These are phyloP conservation scores for Chytriomyces confervae DNA, from an alignment of 192 early-diverging fungal genomes.

Conservation along the genomic window DNA sequence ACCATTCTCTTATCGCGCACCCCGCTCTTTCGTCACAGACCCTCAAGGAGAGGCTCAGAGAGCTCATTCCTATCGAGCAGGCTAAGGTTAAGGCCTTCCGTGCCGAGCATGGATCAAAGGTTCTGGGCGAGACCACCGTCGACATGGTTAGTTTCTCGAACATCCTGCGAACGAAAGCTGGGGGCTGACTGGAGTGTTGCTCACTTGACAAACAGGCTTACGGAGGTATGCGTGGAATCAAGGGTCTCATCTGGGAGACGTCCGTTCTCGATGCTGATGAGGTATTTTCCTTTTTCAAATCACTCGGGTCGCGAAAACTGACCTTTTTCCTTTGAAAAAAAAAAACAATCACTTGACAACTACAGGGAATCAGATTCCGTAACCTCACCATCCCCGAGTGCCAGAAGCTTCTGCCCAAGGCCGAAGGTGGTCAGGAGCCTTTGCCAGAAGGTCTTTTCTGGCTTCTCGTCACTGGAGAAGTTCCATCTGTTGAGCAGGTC, in stretches of 20 bases:
- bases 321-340: conserved; percentile 5
- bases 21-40: conserved; percentile 52
- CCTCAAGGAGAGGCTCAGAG: conserved; percentile 90
- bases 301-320: neutral
- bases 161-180: neutral
- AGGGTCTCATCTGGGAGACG: conserved; percentile 98
- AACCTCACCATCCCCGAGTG: conserved; percentile 95
- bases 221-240: conserved; percentile 99
- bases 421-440: conserved; percentile 87
- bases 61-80: conserved; percentile 94
- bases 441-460: conserved; percentile 99
- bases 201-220: conserved; percentile 56
- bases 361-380: conserved; percentile 95
- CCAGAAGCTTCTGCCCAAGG: conserved; percentile 87
- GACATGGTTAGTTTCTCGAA: conserved; percentile 77
- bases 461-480: conserved; percentile 96
- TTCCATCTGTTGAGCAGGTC: conserved; percentile 92
- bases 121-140: conserved; percentile 93
- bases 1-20: neutral
- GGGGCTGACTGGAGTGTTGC: too few relatives aligned
- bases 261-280: conserved; percentile 97
- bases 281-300: conserved; percentile 42
- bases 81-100: conserved; percentile 95
- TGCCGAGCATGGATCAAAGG: conserved; percentile 87
- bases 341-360: neutral